Conservation (phyloP, 176 grass and related monocot genomes). For the Juncus effusus region DNA sequence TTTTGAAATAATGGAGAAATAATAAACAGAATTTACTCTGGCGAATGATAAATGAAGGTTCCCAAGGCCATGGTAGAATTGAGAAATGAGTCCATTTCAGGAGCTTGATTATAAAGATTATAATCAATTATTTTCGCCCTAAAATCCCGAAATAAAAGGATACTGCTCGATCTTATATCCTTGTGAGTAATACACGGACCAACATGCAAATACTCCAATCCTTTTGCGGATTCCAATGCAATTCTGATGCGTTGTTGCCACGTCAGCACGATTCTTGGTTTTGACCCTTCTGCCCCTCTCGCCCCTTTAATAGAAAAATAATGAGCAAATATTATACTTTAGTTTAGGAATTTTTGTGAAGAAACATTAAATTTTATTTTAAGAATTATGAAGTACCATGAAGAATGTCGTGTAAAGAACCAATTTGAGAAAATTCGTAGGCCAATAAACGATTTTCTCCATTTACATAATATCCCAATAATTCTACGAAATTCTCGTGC, state of each 20-base stretch:
- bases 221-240: slow-evolving; percentile 53
- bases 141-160: slow-evolving; percentile 53
- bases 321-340: too few relatives aligned
- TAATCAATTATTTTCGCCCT: slow-evolving; percentile 60
- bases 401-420: slow-evolving; percentile 52
- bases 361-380: neutral
- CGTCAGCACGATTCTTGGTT: slow-evolving; percentile 33
- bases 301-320: neutral
- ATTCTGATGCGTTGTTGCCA: slow-evolving; percentile 49
- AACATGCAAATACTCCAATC: slow-evolving; percentile 65
- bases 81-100: slow-evolving; percentile 49
- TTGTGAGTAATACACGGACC: slow-evolving; percentile 42
- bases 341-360: neutral
- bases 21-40: slow-evolving; percentile 32
- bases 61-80: slow-evolving; percentile 52
- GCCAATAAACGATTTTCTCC: slow-evolving; percentile 37
- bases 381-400: slow-evolving; percentile 24
- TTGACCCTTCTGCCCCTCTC: neutral
- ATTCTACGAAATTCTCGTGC: slow-evolving; percentile 40
- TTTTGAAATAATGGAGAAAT: too few relatives aligned
- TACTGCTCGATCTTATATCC: slow-evolving; percentile 58
- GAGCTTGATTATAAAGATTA: slow-evolving; percentile 67
- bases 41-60: slow-evolving; percentile 59
- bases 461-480: slow-evolving; percentile 42
- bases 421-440: slow-evolving; percentile 51